These are phyloP conservation scores for Taphrina wiesneri DNA, from an alignment of 1,139 yeast species.

Conservation along the genomic window DNA sequence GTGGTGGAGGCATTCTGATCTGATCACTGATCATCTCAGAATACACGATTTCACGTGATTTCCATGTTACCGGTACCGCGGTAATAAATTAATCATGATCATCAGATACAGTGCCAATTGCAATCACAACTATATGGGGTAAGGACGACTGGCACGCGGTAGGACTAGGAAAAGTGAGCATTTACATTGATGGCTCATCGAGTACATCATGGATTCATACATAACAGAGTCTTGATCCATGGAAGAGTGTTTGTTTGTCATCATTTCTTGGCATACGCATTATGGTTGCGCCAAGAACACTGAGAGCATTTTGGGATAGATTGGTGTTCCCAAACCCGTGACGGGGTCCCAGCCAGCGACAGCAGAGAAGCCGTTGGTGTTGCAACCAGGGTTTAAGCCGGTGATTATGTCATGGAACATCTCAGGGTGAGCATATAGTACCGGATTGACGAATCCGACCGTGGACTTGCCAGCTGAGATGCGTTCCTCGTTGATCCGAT, in stretches of 20 bases:
- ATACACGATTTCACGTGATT: neutral
- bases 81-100: too few relatives aligned
- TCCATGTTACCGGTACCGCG: neutral
- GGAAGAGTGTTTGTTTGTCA: neutral
- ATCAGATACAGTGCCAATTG: too few relatives aligned
- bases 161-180: too few relatives aligned
- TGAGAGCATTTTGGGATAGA: constrained; percentile 4
- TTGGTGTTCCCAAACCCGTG: constrained; percentile 26
- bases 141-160: too few relatives aligned
- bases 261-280: neutral
- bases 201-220: neutral
- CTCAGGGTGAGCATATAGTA: constrained; percentile 7
- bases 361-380: constrained; percentile 21
- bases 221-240: neutral
- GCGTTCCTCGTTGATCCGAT: constrained; percentile 9
- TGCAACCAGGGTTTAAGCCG: constrained; percentile 21
- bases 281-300: neutral
- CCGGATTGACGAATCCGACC: constrained; percentile 22
- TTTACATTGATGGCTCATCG: too few relatives aligned
- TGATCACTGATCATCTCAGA: too few relatives aligned
- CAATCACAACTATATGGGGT: too few relatives aligned
- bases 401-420: constrained; percentile 16
- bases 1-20: too few relatives aligned
- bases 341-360: constrained; percentile 26
- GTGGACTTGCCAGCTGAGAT: constrained; percentile 9